A percentile compares a stretch with the other conserved stretches of the same genome.
These are phyloP conservation scores for Paecilomyces formosus DNA, from an alignment of 2,329 filamentous ascomycete species.

Conservation along the genomic window DNA sequence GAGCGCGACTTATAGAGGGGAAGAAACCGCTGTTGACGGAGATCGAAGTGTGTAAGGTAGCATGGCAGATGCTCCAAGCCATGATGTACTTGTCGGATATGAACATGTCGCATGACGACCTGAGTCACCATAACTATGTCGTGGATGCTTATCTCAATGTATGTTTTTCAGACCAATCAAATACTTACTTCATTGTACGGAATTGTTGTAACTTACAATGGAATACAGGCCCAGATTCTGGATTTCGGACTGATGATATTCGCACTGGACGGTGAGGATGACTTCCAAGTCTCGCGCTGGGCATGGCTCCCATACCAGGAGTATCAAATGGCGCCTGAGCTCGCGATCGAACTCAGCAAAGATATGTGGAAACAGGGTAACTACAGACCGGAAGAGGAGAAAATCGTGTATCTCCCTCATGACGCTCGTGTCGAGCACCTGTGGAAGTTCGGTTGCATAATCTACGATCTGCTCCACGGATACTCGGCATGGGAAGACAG, in stretches of 20 bases:
- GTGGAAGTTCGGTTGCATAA: conserved; percentile 20
- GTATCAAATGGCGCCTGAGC: conserved; percentile 19
- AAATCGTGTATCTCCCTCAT: conserved; percentile 1
- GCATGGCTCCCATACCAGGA: conserved; percentile 16
- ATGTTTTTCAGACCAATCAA: conserved; percentile 3
- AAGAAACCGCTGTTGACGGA: conserved; percentile 16
- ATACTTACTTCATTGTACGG: background rate
- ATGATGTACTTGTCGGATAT: conserved; percentile 21
- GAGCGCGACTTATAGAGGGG: conserved; percentile 6
- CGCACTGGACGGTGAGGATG: conserved; percentile 8
- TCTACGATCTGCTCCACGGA: conserved; percentile 24
- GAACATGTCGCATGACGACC: conserved; percentile 18
- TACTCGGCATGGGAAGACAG: conserved; percentile 24
- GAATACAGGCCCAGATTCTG: conserved; percentile 15
- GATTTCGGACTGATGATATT: conserved; percentile 17
- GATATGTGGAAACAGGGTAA: background rate
- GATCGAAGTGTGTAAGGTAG: conserved; percentile 19
- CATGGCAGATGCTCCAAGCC: conserved; percentile 20
- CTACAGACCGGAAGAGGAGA: background rate
- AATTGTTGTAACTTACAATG: background rate
- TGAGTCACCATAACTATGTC: conserved; percentile 23
- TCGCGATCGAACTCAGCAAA: conserved; percentile 11
- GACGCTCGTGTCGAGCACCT: conserved; percentile 13
- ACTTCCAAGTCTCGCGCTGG: conserved; percentile 1
- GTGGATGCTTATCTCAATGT: conserved; percentile 20